Evolutionary conservation across 306 rosid species (phyloP).

Genomic region (Sophora flavescens): DNA sequence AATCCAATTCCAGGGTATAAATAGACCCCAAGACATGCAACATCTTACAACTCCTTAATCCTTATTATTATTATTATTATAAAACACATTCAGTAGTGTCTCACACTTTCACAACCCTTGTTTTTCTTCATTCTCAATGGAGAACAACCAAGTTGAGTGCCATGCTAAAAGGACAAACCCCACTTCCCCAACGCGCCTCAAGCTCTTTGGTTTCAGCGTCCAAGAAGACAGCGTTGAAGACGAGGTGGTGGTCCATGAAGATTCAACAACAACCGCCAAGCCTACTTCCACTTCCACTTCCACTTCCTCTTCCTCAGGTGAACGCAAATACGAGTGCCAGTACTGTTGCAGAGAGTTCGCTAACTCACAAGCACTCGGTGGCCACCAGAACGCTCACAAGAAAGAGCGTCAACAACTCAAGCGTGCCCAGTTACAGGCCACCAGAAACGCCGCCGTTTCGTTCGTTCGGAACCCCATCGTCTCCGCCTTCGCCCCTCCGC

Average conservation of each 20-base stretch:
- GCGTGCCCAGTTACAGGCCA: conserved; percentile 88
- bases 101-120: conserved; percentile 44
- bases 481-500: conserved; percentile 92
- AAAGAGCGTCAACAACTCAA: conserved; percentile 95
- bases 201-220: conserved; percentile 88
- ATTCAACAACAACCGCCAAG: conserved; percentile 46
- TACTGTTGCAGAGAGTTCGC: conserved; percentile 95
- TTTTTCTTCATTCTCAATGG: conserved; percentile 33
- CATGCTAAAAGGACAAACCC: conserved; percentile 55
- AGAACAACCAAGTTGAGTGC: conserved; percentile 56
- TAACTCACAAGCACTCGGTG: conserved; percentile 97
- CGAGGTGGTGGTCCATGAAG: conserved; percentile 46
- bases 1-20: conserved; percentile 56
- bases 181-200: conserved; percentile 64
- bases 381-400: conserved; percentile 99
- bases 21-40: conserved; percentile 76
- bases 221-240: conserved; percentile 57
- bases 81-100: conserved; percentile 33
- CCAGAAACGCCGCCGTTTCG: conserved; percentile 84
- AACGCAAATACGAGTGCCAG: conserved; percentile 94
- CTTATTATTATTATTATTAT: conserved; percentile 9
- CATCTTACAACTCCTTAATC: conserved; percentile 45
- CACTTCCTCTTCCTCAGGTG: conserved; percentile 73
- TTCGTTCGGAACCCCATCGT: conserved; percentile 84
- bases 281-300: conserved; percentile 49